A percentile compares a stretch with the other conserved stretches of the same genome.
Conservation (phyloP, 2,329 filamentous ascomycete species). For the Penicillium sp. region DNA sequence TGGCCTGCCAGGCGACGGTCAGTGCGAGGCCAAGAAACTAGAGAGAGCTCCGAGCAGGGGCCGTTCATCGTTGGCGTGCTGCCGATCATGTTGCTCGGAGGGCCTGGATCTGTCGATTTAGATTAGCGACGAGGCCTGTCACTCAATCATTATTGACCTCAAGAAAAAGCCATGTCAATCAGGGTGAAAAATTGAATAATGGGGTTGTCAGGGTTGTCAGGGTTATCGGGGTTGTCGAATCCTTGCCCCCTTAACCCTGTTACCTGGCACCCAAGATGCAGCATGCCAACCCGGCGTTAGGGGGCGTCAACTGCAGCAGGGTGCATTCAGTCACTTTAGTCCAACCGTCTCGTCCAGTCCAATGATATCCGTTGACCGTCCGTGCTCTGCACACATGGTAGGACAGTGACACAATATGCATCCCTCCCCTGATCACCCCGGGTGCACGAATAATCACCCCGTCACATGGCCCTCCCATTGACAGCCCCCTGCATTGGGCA, state of each 20-base stretch:
- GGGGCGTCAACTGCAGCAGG: neutral
- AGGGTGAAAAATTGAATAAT: neutral
- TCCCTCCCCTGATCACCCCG: neutral
- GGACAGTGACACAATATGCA: neutral
- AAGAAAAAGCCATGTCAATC: neutral
- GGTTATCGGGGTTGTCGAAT: neutral
- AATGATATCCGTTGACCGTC: neutral
- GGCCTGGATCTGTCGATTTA: neutral
- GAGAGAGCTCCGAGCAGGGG: neutral
- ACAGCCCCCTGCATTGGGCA: neutral
- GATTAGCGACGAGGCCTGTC: neutral
- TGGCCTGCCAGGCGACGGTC: neutral
- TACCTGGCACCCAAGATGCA: neutral
- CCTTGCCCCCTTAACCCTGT: neutral
- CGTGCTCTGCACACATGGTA: slow-evolving; percentile 3
- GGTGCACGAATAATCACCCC: neutral
- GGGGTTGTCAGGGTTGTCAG: too few relatives aligned
- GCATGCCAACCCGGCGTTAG: neutral
- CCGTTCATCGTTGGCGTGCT: neutral
- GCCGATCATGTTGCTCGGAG: slow-evolving; percentile 3
- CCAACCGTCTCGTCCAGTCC: neutral
- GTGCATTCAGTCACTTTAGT: neutral
- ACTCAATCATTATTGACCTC: neutral
- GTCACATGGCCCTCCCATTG: neutral
- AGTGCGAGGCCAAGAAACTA: neutral